These are phyloP conservation scores for Olyra latifolia DNA, from an alignment of 176 grass and related monocot genomes.

Conservation along the genomic window DNA sequence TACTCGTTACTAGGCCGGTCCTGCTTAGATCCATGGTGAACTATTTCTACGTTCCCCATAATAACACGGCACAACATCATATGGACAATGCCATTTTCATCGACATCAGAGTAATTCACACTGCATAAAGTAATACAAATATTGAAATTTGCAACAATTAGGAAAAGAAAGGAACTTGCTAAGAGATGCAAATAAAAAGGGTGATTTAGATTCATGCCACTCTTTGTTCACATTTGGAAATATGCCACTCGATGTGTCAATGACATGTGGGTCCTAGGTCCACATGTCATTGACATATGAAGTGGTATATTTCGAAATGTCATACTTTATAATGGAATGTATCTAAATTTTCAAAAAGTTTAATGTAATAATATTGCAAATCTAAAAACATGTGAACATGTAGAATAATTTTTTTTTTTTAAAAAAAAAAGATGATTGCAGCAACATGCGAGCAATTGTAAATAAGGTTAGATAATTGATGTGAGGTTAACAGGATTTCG, in stretches of 20 bases:
- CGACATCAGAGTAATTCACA: conserved; percentile 84
- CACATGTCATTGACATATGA: too few relatives aligned
- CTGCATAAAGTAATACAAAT: conserved; percentile 63
- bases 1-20: conserved; percentile 57
- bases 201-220: too few relatives aligned
- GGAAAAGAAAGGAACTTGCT: conserved; percentile 29
- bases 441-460: neutral
- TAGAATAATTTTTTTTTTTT: neutral
- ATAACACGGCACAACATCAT: conserved; percentile 95
- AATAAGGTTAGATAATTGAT: neutral
- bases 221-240: too few relatives aligned
- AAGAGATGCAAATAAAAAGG: conserved; percentile 29
- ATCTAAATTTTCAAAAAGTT: too few relatives aligned
- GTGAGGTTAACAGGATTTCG: neutral
- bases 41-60: conserved; percentile 96
- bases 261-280: too few relatives aligned
- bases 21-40: conserved; percentile 84
- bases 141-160: conserved; percentile 40
- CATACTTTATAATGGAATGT: too few relatives aligned
- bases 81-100: conserved; percentile 78
- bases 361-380: conserved; percentile 10
- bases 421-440: neutral
- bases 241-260: too few relatives aligned
- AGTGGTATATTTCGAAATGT: too few relatives aligned
- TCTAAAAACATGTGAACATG: conserved; percentile 5